Evolutionary conservation across 495 filamentous ascomycete species (phyloP), one percentile per base, ranked within the genome.

Genomic region (Tuber aestivum): DNA sequence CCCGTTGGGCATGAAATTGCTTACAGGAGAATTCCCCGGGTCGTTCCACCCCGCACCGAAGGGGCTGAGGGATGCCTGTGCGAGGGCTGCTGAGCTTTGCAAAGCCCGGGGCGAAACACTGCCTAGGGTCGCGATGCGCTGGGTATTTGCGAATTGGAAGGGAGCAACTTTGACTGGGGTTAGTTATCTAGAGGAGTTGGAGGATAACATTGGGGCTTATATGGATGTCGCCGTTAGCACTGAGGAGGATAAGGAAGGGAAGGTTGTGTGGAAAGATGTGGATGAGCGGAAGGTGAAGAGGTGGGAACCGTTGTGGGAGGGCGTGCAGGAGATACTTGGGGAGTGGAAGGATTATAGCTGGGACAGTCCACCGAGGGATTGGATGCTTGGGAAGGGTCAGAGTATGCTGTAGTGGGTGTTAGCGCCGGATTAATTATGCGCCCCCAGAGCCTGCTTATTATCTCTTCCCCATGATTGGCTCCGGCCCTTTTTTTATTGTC

Each of bases 11-110:
- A 97, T 99, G 95, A 94, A 94, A 6, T 83, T 97, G 70, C 85
- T 97, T 69, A 90, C 94, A 0, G 87, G 88, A 10, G 84, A 87
- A 21, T 94, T 93, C 18, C 87, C 91, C 84, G 93, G 92, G 0
- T 90, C 92, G 81, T 99, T 92, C 86, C 95, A 99, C 84, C 95
- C 95, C 5, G 91, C 94, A 37, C 91, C 92, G 1, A 84, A 88
- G 69, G 91, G 86, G n/a, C 83, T 99, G 76, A 87, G 94, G 21
- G 76, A 84, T 38, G 90, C 87, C 9, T 88, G 91, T 70, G 82
- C 83, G 35, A 75, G 77, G n/a, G 91, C 89, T 4, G 83, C 89
- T 80, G 82, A 89, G 78, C 88, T 87, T 87, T 87, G 86, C 44
- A 32, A 88, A 35, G 73, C 78, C 16, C 87, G 89, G 21, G 90